phyloP scores from a whole-genome alignment of 2,329 filamentous ascomycete species.

The Dothistroma septosporum region DNA sequence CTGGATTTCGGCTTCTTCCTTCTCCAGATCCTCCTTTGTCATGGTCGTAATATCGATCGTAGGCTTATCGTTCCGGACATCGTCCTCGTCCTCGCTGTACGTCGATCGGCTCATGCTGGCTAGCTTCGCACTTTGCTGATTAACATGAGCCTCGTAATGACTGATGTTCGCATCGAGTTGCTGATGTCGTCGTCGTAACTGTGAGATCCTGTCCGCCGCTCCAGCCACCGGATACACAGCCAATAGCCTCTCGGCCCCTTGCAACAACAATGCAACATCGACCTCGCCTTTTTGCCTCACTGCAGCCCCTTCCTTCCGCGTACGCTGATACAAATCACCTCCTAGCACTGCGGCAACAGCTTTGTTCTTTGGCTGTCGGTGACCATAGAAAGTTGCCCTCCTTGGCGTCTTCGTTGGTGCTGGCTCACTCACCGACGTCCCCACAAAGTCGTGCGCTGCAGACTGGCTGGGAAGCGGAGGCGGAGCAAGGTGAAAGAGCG shows the following conservation, averaged over 20 bases:
- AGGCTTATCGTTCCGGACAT: conserved; percentile 48
- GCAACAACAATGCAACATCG: conserved; percentile 78
- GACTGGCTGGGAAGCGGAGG: conserved; percentile 50
- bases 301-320: conserved; percentile 57
- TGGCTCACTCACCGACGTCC: conserved; percentile 9
- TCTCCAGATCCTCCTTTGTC: conserved; percentile 65
- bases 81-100: conserved; percentile 24
- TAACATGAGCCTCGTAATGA: conserved; percentile 76
- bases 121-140: conserved; percentile 69
- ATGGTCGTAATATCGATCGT: conserved; percentile 40
- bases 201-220: conserved; percentile 69
- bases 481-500: conserved; percentile 85
- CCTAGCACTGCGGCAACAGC: conserved; percentile 88
- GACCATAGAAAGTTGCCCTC: conserved; percentile 47
- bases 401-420: conserved; percentile 27
- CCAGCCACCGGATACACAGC: conserved; percentile 80
- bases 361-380: conserved; percentile 62
- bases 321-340: conserved; percentile 77
- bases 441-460: conserved; percentile 39
- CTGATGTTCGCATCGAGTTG: conserved; percentile 69
- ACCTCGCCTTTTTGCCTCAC: conserved; percentile 60
- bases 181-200: conserved; percentile 66
- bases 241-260: conserved; percentile 85
- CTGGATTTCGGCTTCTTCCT: conserved; percentile 65
- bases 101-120: conserved; percentile 62